A percentile compares a stretch with the other conserved stretches of the same genome.
phyloP scores from a whole-genome alignment of 2,329 filamentous ascomycete species.

The Exophiala phaeomuriformis region DNA sequence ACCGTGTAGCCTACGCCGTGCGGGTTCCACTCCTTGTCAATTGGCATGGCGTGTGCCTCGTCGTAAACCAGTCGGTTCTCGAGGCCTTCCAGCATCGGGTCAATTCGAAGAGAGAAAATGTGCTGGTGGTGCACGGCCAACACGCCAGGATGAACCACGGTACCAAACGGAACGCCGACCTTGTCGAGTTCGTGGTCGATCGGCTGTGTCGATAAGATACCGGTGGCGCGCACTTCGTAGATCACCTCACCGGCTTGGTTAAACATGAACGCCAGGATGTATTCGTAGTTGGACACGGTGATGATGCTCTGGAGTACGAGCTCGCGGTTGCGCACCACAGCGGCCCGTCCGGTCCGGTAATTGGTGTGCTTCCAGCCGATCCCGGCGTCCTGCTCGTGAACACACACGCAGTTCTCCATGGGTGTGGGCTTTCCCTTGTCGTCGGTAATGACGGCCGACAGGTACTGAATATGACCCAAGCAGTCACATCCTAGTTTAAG shows the following conservation, averaged over 20 bases:
- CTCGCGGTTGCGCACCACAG: constrained; percentile 56
- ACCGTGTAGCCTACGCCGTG: constrained; percentile 47
- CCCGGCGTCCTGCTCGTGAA: constrained; percentile 64
- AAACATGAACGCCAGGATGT: constrained; percentile 65
- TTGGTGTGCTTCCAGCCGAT: constrained; percentile 68
- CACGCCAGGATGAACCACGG: constrained; percentile 61
- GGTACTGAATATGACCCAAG: constrained; percentile 62
- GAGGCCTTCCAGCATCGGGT: constrained; percentile 50
- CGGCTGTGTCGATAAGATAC: constrained; percentile 60
- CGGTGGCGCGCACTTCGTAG: constrained; percentile 62
- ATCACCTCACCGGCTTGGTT: constrained; percentile 61
- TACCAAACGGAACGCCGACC: constrained; percentile 58
- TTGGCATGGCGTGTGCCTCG: constrained; percentile 55
- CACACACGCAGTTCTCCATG: constrained; percentile 61
- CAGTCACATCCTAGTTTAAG: constrained; percentile 64
- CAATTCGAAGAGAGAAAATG: constrained; percentile 62
- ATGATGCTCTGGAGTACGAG: constrained; percentile 63
- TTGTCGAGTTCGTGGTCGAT: constrained; percentile 53
- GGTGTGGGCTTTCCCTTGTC: constrained; percentile 52
- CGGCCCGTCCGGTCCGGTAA: constrained; percentile 58
- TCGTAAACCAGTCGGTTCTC: constrained; percentile 51
- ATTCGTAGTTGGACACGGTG: constrained; percentile 66
- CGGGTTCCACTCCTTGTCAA: constrained; percentile 46
- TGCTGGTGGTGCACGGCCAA: constrained; percentile 68
- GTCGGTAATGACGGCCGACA: constrained; percentile 52